phyloP scores from a whole-genome alignment of 192 early-diverging fungal genomes.

The Globomyces pollinis-pini region DNA sequence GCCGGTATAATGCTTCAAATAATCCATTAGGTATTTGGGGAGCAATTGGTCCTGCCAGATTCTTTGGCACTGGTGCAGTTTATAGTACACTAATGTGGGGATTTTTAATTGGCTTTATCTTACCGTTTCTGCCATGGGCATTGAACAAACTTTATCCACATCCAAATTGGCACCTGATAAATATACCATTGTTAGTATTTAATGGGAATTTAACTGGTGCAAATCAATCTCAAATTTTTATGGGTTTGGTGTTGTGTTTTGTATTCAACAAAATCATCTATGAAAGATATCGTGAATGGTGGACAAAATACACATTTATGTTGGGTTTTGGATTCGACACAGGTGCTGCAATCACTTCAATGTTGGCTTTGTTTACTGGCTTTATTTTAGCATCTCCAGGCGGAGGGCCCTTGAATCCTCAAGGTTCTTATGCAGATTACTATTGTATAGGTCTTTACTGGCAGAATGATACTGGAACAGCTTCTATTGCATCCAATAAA shows the following conservation, averaged over 20 bases:
- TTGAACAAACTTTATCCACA: slow-evolving; percentile 42
- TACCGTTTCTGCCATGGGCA: slow-evolving; percentile 30
- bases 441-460: too few relatives aligned
- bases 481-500: too few relatives aligned
- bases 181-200: slow-evolving; percentile 10
- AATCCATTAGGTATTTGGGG: slow-evolving; percentile 60
- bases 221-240: neutral
- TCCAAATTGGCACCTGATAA: slow-evolving; percentile 20
- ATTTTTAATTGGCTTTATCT: slow-evolving; percentile 24
- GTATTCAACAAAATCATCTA: slow-evolving; percentile 16
- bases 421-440: too few relatives aligned
- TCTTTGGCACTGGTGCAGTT: slow-evolving; percentile 18
- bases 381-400: too few relatives aligned
- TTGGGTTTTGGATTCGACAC: slow-evolving; percentile 38
- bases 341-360: slow-evolving; percentile 15
- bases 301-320: slow-evolving; percentile 30
- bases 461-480: too few relatives aligned
- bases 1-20: slow-evolving; percentile 53
- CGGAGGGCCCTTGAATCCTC: too few relatives aligned
- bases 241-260: slow-evolving; percentile 14
- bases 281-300: slow-evolving; percentile 11
- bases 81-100: slow-evolving; percentile 22
- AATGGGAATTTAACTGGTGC: neutral
- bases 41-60: slow-evolving; percentile 18
- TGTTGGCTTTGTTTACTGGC: too few relatives aligned